Evolutionary conservation across 306 rosid genomes (phyloP).

Genomic region (Cicer chorassanicum): DNA sequence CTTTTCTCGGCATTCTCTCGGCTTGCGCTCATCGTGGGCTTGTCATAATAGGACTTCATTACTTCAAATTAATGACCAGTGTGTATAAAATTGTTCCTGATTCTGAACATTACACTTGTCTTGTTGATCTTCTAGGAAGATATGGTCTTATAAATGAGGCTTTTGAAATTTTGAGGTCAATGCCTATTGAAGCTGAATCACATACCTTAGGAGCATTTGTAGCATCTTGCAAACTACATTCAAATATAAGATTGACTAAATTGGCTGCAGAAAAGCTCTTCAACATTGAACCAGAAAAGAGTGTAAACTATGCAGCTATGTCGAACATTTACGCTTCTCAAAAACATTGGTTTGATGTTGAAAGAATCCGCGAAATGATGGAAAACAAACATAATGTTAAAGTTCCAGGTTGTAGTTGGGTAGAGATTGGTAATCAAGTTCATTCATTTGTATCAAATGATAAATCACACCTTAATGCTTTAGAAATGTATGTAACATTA

Average conservation of each 20-base stretch:
- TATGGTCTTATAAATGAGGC: slow-evolving; percentile 75
- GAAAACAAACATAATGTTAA: slow-evolving; percentile 49
- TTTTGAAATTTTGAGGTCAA: slow-evolving; percentile 55
- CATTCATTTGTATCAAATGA: slow-evolving; percentile 63
- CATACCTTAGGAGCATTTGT: slow-evolving; percentile 67
- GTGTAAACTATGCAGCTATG: slow-evolving; percentile 66
- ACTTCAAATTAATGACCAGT: slow-evolving; percentile 62
- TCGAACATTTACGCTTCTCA: slow-evolving; percentile 68
- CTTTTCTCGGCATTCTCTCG: slow-evolving; percentile 74
- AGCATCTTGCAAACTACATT: slow-evolving; percentile 74
- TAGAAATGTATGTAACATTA: slow-evolving; percentile 51
- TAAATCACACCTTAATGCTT: slow-evolving; percentile 54
- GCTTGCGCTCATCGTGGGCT: slow-evolving; percentile 78
- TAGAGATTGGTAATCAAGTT: slow-evolving; percentile 59
- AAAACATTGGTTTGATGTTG: slow-evolving; percentile 69
- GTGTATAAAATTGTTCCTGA: slow-evolving; percentile 60
- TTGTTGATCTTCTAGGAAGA: slow-evolving; percentile 76
- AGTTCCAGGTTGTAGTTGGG: slow-evolving; percentile 74
- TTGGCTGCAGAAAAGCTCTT: slow-evolving; percentile 71
- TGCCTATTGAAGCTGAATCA: slow-evolving; percentile 59
- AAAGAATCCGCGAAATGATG: slow-evolving; percentile 58
- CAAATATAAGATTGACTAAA: slow-evolving; percentile 56
- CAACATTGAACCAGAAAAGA: slow-evolving; percentile 57
- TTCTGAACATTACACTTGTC: slow-evolving; percentile 65
- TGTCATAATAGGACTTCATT: slow-evolving; percentile 59